Percentiles rank a stretch among this genome's conserved stretches.
These are phyloP conservation scores for Herpetomonas tarakana DNA, from an alignment of 208 protist genomes.

Conservation along the genomic window DNA sequence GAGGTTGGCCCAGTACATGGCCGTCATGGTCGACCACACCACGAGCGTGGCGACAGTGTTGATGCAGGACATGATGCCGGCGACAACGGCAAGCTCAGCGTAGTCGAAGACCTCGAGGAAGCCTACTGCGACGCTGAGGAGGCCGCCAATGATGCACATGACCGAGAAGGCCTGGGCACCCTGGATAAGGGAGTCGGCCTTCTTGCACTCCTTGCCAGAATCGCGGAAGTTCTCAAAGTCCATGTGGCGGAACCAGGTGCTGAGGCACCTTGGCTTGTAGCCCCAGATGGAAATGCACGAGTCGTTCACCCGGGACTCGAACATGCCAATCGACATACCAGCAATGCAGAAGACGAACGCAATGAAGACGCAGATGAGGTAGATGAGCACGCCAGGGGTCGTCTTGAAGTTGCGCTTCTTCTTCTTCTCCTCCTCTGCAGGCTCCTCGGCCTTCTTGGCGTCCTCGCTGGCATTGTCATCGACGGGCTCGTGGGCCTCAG, in stretches of 20 bases:
- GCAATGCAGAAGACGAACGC: slow-evolving; percentile 46
- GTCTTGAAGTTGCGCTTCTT: slow-evolving; percentile 7
- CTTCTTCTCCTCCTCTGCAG: slow-evolving; percentile 11
- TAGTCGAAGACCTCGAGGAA: slow-evolving; percentile 49
- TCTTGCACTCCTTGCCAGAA: slow-evolving; percentile 29
- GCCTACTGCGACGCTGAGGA: slow-evolving; percentile 30
- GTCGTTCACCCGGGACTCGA: slow-evolving; percentile 24
- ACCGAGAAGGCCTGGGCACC: slow-evolving; percentile 59
- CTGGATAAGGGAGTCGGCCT: slow-evolving; percentile 44
- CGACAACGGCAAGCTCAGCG: slow-evolving; percentile 53
- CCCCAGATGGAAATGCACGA: slow-evolving; percentile 56
- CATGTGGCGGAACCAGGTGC: slow-evolving; percentile 46
- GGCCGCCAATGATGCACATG: slow-evolving; percentile 59
- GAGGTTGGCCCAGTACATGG: slow-evolving; percentile 49
- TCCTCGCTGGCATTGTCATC: slow-evolving; percentile 10
- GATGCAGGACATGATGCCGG: slow-evolving; percentile 48
- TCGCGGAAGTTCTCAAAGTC: slow-evolving; percentile 27
- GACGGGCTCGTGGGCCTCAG: slow-evolving; percentile 29
- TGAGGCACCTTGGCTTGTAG: slow-evolving; percentile 45
- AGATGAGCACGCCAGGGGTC: slow-evolving; percentile 35
- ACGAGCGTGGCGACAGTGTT: slow-evolving; percentile 48
- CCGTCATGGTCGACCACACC: slow-evolving; percentile 48
- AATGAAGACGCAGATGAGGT: slow-evolving; percentile 29
- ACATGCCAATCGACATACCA: slow-evolving; percentile 46
- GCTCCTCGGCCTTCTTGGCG: slow-evolving; percentile 10